Evolutionary conservation across 1,139 yeast genomes (phyloP), one percentile per base, ranked within the genome.

Genomic region (Hansenula anomala): DNA sequence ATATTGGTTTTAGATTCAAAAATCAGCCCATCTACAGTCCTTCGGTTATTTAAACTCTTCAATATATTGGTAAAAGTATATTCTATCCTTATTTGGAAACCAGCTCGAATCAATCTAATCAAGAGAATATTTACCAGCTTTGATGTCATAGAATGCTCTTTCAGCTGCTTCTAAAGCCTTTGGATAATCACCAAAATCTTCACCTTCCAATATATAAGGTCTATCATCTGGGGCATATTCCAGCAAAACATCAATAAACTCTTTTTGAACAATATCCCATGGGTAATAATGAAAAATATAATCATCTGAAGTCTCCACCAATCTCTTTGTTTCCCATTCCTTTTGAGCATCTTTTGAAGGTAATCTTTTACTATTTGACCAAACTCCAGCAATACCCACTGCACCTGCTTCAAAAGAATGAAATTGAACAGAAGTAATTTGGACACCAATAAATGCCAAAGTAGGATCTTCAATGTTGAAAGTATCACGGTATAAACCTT

Each of bases 391-490:
- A 26, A 78, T 59, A 51, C 73, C 69, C n/a, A 74, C 66, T 2
- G 75, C 81, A 49, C 80, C 85, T 12, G 75, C 60, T 51, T 81
- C 87, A 10, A 48, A 39, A 28, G 51, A 53, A 14, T 51, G 49
- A 19, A 49, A 47, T 2, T 81, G 69, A 3, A 74, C 52, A 28
- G 82, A 73, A 43, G 80, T 75, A 2, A 88, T 85, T 17, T 78
- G 64, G 14, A 78, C 71, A 7, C 78, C 75, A 23, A 75, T 62
- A 36, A 79, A 64, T 2, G 75, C 78, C 41, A 81, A 51, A 3
- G 80, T 69, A 2, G 85, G 83, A 49, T 75, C 80, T 30, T 68
- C 63, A 35, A 66, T 66, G 50, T 71, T 71, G 34, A 79, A 56
- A 3, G 75, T 57, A 37, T 79, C 85, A 43, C 66, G 62, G 64